Evolutionary conservation across 176 grass and related monocot genomes (phyloP).

Genomic region (Lolium rigidum): DNA sequence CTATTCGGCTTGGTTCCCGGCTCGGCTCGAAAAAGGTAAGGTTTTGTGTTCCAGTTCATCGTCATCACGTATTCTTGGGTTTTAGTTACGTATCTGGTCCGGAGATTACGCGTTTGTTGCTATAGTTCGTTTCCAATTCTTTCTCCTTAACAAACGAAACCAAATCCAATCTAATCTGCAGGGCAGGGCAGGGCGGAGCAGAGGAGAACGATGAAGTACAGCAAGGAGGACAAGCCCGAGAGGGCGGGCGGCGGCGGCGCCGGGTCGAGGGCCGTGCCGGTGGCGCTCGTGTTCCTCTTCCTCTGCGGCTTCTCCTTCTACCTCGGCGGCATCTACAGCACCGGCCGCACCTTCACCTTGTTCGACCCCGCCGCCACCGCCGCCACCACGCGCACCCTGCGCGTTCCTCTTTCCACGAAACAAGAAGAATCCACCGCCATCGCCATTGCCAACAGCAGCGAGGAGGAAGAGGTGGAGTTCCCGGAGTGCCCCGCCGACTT

Average conservation of each 20-base stretch:
- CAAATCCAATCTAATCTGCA: neutral
- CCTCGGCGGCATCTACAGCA: conserved; percentile 82
- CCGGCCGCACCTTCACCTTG: conserved; percentile 49
- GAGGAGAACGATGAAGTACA: conserved; percentile 59
- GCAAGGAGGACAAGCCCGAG: conserved; percentile 81
- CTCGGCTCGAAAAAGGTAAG: neutral
- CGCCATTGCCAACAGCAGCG: neutral
- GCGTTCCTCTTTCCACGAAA: neutral
- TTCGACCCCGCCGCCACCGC: neutral
- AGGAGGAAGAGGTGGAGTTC: conserved; percentile 42
- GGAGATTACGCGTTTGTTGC: neutral
- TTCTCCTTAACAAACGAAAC: neutral
- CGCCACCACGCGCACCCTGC: neutral
- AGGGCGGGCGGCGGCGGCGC: conserved; percentile 42
- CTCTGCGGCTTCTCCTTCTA: conserved; percentile 91
- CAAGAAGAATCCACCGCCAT: neutral
- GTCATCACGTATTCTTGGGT: neutral
- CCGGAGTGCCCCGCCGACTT: conserved; percentile 73
- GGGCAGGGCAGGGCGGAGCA: conserved; percentile 35
- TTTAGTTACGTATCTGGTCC: neutral
- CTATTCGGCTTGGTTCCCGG: neutral
- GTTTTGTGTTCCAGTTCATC: neutral
- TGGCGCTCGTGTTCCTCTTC: conserved; percentile 63
- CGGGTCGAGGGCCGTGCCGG: conserved; percentile 55
- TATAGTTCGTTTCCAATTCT: neutral